Base-by-base conservation (phyloP, 1,139 yeast genomes). In the Saccharomyces hybrid region DNA sequence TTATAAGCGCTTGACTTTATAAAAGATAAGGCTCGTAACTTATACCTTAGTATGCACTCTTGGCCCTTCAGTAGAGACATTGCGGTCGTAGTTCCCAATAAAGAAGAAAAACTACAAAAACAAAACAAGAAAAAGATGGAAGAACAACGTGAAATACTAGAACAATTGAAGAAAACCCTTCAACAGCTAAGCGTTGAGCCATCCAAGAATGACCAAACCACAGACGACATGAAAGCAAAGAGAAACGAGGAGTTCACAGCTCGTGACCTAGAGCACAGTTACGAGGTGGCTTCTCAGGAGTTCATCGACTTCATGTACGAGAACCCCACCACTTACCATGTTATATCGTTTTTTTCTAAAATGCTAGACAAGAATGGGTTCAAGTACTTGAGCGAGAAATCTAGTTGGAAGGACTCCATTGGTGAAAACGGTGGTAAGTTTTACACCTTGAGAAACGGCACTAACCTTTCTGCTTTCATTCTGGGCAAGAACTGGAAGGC, bases 281-380 rank as follows among this genome's bases (percentile, higher is more conserved):
- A 66, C 61, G 70, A 72, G 44, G 61, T 66, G 27, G 77, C 75
- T 61, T 74, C 85, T 26, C 67, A 76, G 12, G 73, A 77, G 34
- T 84, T 81, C 65, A 76, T 83, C 50, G 77, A 79, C 52, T 84
- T 83, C 71, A 82, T 86, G 50, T 78, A 78, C 61, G 66, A 73
- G 34, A 79, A 77, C 61, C 89, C 89, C 48, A 83, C 88, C 16
- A 80, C 82, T 27, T 82, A 72, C 70, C 88, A 83, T 63, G 85
- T 79, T 26, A 79, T 82, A 9, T 62, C 73, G 19, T 71, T 74
- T 62, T 78, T 82, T 60, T 63, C 76, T 51, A 62, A 71, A 26
- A 62, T 75, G 49, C 70, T 84, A 53, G 73, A 73, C 48, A 66
- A 71, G 1, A 75, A 78, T 48, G 88, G 87, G 1, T 84, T 83